Conservation (phyloP, 1,284 basidiomycete species). For the Puccinia coronata region DNA sequence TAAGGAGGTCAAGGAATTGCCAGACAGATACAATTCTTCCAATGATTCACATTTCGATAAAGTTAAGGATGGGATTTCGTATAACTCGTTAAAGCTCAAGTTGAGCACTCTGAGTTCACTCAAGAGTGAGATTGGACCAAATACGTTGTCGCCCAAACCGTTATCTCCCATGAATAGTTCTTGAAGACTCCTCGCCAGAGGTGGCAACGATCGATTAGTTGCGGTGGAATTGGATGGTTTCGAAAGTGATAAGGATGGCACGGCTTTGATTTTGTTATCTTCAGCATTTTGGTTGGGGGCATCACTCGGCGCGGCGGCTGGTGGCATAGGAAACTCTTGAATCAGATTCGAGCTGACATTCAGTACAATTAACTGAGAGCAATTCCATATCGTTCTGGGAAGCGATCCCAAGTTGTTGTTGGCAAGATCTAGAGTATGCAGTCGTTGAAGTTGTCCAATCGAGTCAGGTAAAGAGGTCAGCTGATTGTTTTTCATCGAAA, state of each 20-base stretch:
- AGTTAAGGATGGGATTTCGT: constrained; percentile 76
- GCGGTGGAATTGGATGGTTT: constrained; percentile 50
- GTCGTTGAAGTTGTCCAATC: constrained; percentile 74
- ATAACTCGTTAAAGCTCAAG: constrained; percentile 92
- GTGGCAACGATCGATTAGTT: constrained; percentile 62
- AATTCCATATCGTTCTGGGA: constrained; percentile 80
- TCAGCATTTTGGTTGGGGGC: constrained; percentile 44
- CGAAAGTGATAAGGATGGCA: constrained; percentile 56
- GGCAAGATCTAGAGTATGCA: constrained; percentile 80
- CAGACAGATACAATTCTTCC: constrained; percentile 86
- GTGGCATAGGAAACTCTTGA: constrained; percentile 71
- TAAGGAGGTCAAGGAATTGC: constrained; percentile 85
- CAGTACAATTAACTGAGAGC: constrained; percentile 71
- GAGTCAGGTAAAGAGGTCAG: constrained; percentile 74
- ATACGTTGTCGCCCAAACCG: constrained; percentile 75
- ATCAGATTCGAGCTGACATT: constrained; percentile 90
- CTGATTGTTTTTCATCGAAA: constrained; percentile 88
- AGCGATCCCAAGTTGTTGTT: constrained; percentile 85
- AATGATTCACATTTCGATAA: constrained; percentile 71
- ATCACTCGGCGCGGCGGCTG: constrained; percentile 56
- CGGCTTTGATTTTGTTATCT: constrained; percentile 23
- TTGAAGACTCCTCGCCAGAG: constrained; percentile 73
- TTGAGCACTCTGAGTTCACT: constrained; percentile 80
- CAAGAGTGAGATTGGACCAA: constrained; percentile 74
- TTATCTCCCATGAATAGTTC: constrained; percentile 88